Evolutionary conservation across 73 alveolate genomes (phyloP).

Genomic region (Symbiodinium natans): DNA sequence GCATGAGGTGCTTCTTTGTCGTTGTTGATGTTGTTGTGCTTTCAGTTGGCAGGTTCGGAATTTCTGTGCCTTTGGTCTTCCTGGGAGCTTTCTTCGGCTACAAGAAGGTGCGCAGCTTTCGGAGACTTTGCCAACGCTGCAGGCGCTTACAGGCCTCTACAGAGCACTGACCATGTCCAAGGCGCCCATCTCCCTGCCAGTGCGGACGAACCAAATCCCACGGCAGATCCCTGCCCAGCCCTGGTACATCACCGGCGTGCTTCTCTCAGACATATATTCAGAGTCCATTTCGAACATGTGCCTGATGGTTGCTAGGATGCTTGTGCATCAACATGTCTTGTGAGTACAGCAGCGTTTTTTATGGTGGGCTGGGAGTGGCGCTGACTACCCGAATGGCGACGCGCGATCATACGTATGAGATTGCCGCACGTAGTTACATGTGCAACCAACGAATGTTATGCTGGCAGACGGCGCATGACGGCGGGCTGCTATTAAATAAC

Average conservation of each 20-base stretch:
- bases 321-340: too few relatives aligned
- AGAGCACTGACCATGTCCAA: not conserved
- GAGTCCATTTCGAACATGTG: not conserved
- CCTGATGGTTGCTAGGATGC: too few relatives aligned
- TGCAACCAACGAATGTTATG: too few relatives aligned
- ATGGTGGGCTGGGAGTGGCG: too few relatives aligned
- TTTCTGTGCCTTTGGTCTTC: slow-evolving; percentile 87
- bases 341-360: too few relatives aligned
- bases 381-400: too few relatives aligned
- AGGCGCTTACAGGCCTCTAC: not conserved
- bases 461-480: too few relatives aligned
- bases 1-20: not conserved
- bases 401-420: too few relatives aligned
- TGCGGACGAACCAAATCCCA: slow-evolving; percentile 93
- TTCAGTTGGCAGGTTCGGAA: slow-evolving; percentile 70
- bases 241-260: slow-evolving; percentile 82
- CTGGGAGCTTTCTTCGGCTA: slow-evolving; percentile 92
- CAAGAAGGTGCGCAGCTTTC: slow-evolving; percentile 50
- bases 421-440: too few relatives aligned
- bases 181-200: slow-evolving; percentile 88
- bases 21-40: too few relatives aligned
- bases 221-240: slow-evolving; percentile 94
- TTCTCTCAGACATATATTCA: not conserved
- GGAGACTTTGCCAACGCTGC: not conserved
- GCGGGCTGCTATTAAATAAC: too few relatives aligned